Evolutionary conservation across 1,284 basidiomycete genomes (phyloP), one percentile per base, ranked within the genome.

Genomic region (Naganishia sp.): DNA sequence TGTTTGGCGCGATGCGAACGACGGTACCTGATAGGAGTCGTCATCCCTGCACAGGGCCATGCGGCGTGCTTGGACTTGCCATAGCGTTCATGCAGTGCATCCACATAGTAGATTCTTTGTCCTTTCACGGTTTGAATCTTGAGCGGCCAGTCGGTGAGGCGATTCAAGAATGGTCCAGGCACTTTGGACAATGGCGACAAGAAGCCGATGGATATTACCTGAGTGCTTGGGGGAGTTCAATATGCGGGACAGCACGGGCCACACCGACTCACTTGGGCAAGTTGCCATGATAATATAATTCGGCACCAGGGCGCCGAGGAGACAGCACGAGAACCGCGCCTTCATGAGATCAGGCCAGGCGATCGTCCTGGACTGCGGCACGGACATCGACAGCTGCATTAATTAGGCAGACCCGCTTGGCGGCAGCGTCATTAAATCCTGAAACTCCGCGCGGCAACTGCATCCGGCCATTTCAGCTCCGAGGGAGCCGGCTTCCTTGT

Each of bases 121-220:
- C 57, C 57, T 25, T 39, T 32, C 18, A 60, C n/a, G 15, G 57
- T 60, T 25, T 60, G 57, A 2, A 60, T 13, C 21, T 60, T 60
- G 10, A 60, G n/a, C 35, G 57, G 57, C 57, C 57, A 60, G 47
- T 60, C 57, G 18, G 45, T 60, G 15, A 60, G n/a, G 39, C 46
- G 43, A 41, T 60, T 60, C 31, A 60, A 9, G 6, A 60, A 15
- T 7, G 57, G 57, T 2, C 46, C 45, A 6, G 57, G 57, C 6
- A 60, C 57, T 47, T 39, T 60, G 28, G 28, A 15, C 31, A 60
- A 35, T 2, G 57, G 57, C 15, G 57, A 60, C n/a, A 60, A 60
- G 57, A 60, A 60, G 31, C 45, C 57, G 31, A 31, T 39, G n/a
- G 46, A 32, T 3, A 49, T 15, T 5, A 23, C 32, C 57, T 60